Percentiles rank a stretch among this genome's conserved stretches.
Evolutionary conservation across 768 basidiomycete species (phyloP).

Genomic region (Flagelloscypha sp.): DNA sequence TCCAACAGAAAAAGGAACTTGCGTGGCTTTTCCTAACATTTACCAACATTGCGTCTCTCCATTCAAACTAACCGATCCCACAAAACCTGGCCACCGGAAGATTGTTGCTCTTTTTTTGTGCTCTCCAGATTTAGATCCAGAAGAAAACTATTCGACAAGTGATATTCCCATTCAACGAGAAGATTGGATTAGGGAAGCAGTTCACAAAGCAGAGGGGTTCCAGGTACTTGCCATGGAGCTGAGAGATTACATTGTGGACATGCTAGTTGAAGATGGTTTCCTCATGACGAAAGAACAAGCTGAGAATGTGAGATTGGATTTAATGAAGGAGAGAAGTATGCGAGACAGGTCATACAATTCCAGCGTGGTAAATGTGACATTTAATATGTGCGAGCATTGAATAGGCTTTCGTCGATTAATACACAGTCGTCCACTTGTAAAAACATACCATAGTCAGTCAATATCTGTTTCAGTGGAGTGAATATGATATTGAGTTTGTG

Average conservation of each 20-base stretch:
- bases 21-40: conserved; percentile 28
- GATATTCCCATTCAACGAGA: background rate
- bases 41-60: conserved; percentile 20
- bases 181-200: background rate
- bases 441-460: too few relatives aligned
- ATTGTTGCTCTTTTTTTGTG: background rate
- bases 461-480: too few relatives aligned
- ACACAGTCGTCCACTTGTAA: too few relatives aligned
- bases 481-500: too few relatives aligned
- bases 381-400: background rate
- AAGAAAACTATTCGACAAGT: background rate
- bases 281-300: background rate
- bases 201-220: background rate
- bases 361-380: background rate
- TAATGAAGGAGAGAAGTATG: background rate
- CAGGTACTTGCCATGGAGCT: background rate
- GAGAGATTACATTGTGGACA: background rate
- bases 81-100: background rate
- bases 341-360: background rate
- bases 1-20: conserved; percentile 17
- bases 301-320: background rate
- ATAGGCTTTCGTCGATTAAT: too few relatives aligned
- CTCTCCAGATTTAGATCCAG: background rate
- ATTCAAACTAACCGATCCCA: background rate
- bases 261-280: background rate